phyloP scores from a whole-genome alignment of 257 asterid species.

The Penstemon eatonii region DNA sequence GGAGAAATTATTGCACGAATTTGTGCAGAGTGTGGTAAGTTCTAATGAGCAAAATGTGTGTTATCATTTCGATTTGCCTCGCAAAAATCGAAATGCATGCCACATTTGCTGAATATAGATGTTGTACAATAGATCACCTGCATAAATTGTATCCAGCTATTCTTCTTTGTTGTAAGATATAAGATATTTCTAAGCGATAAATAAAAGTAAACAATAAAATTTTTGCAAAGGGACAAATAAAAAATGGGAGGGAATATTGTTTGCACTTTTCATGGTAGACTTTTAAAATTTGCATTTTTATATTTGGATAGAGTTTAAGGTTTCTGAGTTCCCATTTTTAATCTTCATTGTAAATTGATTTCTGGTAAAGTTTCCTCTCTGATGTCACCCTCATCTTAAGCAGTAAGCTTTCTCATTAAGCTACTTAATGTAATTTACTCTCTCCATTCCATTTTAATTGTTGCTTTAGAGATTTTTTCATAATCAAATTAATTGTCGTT shows the following conservation, averaged over 20 bases:
- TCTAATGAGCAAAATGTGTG: conserved; percentile 22
- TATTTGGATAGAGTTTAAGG: not conserved
- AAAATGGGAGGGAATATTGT: no score
- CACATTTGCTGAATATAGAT: conserved; percentile 18
- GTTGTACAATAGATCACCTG: conserved; percentile 27
- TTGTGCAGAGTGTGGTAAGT: conserved; percentile 33
- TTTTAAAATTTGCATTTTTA: conserved; percentile 4
- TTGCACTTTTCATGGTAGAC: not conserved
- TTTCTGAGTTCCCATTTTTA: not conserved
- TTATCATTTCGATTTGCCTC: conserved; percentile 12
- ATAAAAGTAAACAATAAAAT: no score
- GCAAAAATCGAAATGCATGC: not conserved
- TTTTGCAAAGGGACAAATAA: no score
- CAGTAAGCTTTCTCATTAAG: no score
- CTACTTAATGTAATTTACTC: no score
- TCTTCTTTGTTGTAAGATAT: conserved; percentile 30
- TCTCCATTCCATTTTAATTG: no score
- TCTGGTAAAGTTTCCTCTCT: no score
- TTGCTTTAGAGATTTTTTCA: no score
- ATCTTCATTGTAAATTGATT: no score
- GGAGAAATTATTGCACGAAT: conserved; percentile 22
- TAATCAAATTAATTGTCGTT: no score
- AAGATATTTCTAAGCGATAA: not conserved
- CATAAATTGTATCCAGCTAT: conserved; percentile 22
- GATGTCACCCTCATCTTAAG: no score